These are phyloP conservation scores for Powellomyces hirtus DNA, from an alignment of 192 early-diverging fungal species.

Conservation along the genomic window DNA sequence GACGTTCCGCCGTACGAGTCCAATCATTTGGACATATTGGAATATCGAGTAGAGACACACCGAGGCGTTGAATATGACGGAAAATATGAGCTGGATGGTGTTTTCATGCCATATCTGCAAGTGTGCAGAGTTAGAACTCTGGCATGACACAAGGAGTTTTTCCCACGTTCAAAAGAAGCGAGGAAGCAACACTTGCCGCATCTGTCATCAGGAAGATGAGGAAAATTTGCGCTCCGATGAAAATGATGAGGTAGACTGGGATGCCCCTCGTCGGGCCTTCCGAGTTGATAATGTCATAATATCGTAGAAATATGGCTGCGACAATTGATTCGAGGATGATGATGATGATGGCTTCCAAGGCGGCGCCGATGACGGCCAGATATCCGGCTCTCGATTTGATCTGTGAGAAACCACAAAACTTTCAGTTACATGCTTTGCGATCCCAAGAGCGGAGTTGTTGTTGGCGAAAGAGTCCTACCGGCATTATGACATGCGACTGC, in stretches of 20 bases:
- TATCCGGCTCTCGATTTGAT: neutral
- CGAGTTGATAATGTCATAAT: slow-evolving; percentile 17
- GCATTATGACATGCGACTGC: too few species aligned
- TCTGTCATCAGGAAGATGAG: slow-evolving; percentile 79
- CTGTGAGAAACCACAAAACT: too few species aligned
- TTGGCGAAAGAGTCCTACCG: too few species aligned
- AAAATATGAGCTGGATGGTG: slow-evolving; percentile 84
- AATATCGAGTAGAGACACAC: slow-evolving; percentile 68
- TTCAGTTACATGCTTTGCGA: too few species aligned
- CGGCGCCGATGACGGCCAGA: slow-evolving; percentile 35
- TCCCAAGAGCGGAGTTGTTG: too few species aligned
- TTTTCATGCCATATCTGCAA: slow-evolving; percentile 81
- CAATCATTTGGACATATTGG: slow-evolving; percentile 58
- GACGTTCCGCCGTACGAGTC: slow-evolving; percentile 10
- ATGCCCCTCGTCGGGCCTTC: slow-evolving; percentile 42
- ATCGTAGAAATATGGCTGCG: slow-evolving; percentile 43
- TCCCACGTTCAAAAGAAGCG: too few species aligned
- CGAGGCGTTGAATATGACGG: slow-evolving; percentile 68
- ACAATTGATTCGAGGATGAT: slow-evolving; percentile 54
- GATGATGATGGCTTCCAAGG: slow-evolving; percentile 54
- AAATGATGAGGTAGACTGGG: slow-evolving; percentile 83
- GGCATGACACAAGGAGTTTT: too few species aligned
- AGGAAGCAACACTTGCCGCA: slow-evolving; percentile 64
- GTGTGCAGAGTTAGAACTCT: too few species aligned
- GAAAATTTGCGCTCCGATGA: slow-evolving; percentile 85